Evolutionary conservation across 352 stramenopile genomes (phyloP).

Genomic region (Globisporangium paddicum): DNA sequence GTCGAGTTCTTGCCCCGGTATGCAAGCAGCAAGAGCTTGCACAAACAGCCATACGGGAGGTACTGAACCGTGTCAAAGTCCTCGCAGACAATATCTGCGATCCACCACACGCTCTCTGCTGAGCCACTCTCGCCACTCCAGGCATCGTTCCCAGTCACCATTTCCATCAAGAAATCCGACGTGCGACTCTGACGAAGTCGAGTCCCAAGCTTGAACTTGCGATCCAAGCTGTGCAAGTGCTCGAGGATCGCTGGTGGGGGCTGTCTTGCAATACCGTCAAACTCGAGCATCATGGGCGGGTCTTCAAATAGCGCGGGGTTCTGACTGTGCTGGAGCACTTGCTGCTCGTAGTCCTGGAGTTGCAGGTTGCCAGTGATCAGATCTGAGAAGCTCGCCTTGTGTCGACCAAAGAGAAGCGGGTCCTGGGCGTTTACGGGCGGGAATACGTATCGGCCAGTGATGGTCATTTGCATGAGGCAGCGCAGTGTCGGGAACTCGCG

Average conservation of each 20-base stretch:
- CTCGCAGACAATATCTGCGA: conserved; percentile 85
- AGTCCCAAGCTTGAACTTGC: conserved; percentile 72
- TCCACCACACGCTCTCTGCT: conserved; percentile 64
- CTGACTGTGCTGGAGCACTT: conserved; percentile 50
- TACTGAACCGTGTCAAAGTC: conserved; percentile 81
- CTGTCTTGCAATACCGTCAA: conserved; percentile 57
- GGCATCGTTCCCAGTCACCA: conserved; percentile 53
- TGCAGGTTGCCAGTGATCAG: conserved; percentile 56
- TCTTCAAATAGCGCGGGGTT: conserved; percentile 46
- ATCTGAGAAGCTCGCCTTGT: conserved; percentile 46
- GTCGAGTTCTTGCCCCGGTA: not conserved
- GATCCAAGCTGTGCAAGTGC: conserved; percentile 62
- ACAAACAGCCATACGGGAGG: conserved; percentile 69
- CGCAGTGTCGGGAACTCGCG: conserved; percentile 66
- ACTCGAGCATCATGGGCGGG: conserved; percentile 69
- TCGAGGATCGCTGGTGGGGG: conserved; percentile 70
- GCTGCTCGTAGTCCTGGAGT: conserved; percentile 66
- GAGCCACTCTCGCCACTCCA: conserved; percentile 15
- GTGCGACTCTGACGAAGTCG: conserved; percentile 71
- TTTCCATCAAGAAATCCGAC: conserved; percentile 85
- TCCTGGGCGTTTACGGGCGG: conserved; percentile 56
- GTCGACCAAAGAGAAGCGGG: conserved; percentile 51
- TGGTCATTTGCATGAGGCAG: conserved; percentile 83
- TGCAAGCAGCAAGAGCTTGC: conserved; percentile 70
- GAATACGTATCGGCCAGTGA: conserved; percentile 72